Evolutionary conservation across 2,329 filamentous ascomycete genomes (phyloP).

Genomic region (Apiospora hydei): DNA sequence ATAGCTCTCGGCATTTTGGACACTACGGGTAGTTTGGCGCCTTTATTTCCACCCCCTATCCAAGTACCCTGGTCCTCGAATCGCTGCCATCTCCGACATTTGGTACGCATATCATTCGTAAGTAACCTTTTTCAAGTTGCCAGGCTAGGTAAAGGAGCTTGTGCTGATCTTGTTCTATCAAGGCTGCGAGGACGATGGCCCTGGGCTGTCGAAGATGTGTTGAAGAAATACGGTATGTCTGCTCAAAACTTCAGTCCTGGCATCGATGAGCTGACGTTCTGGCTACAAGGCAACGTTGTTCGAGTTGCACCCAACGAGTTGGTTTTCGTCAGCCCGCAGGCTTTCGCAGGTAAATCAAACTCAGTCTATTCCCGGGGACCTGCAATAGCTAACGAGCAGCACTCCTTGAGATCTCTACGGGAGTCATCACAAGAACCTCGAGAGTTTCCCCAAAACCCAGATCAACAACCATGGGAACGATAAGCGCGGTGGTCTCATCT

Average conservation of each 20-base stretch:
- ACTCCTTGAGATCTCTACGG: slow-evolving; percentile 21
- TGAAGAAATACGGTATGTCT: not conserved
- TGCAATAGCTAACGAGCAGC: no score
- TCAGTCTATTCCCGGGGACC: no score
- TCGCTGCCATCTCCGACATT: slow-evolving; percentile 26
- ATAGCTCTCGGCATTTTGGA: no score
- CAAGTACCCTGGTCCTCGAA: slow-evolving; percentile 23
- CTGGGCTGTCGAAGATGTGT: not conserved
- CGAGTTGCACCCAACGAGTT: not conserved
- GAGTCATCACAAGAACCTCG: slow-evolving; percentile 30
- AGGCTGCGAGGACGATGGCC: not conserved
- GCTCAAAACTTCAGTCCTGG: not conserved
- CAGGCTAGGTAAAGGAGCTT: no score
- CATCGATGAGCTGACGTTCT: not conserved
- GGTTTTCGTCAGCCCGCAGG: not conserved
- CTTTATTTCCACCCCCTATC: slow-evolving; percentile 26
- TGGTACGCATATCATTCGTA: slow-evolving; percentile 27
- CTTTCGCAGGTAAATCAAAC: not conserved
- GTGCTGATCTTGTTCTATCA: no score
- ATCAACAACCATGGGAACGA: slow-evolving; percentile 33
- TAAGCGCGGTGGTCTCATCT: slow-evolving; percentile 33
- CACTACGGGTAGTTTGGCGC: no score
- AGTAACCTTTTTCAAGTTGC: not conserved
- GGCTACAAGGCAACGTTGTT: not conserved
- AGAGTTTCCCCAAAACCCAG: slow-evolving; percentile 35